These are phyloP conservation scores for Pseudogymnoascus sp. DNA, from an alignment of 2,329 filamentous ascomycete genomes.

Conservation along the genomic window DNA sequence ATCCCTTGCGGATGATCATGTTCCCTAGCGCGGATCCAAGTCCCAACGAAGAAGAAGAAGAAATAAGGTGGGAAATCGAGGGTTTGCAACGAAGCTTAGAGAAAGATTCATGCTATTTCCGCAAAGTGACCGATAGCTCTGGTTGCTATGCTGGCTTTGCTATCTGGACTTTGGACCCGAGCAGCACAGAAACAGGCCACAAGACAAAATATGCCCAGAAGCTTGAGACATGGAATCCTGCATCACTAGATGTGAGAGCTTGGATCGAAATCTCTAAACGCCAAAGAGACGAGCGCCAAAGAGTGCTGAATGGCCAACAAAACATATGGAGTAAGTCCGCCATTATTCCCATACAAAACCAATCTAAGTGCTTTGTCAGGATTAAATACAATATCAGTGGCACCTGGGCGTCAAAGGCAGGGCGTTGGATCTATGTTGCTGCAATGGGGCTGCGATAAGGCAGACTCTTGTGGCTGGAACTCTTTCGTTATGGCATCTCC, in stretches of 20 bases:
- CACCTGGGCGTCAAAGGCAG: neutral
- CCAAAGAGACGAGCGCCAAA: neutral
- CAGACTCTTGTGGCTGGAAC: neutral
- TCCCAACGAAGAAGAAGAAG: neutral
- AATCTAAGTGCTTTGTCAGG: neutral
- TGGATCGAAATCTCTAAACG: neutral
- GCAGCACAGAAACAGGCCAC: neutral
- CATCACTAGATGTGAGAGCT: neutral
- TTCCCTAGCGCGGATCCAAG: neutral
- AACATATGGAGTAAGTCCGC: neutral
- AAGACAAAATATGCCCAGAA: neutral
- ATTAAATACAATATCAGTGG: neutral
- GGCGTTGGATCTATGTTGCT: conserved; percentile 1
- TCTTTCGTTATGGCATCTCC: conserved; percentile 1
- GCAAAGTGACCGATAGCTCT: neutral
- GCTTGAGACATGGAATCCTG: neutral
- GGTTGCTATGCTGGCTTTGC: neutral
- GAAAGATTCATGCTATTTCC: neutral
- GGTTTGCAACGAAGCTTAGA: neutral
- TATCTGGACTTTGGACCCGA: neutral
- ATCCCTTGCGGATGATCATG: neutral
- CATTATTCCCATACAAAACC: neutral
- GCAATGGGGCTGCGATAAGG: neutral
- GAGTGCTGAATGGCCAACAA: neutral
- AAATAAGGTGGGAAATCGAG: neutral